Evolutionary conservation across 345 rosid species (phyloP), one percentile per base, ranked within the genome.

Genomic region (Excoecaria agallocha): DNA sequence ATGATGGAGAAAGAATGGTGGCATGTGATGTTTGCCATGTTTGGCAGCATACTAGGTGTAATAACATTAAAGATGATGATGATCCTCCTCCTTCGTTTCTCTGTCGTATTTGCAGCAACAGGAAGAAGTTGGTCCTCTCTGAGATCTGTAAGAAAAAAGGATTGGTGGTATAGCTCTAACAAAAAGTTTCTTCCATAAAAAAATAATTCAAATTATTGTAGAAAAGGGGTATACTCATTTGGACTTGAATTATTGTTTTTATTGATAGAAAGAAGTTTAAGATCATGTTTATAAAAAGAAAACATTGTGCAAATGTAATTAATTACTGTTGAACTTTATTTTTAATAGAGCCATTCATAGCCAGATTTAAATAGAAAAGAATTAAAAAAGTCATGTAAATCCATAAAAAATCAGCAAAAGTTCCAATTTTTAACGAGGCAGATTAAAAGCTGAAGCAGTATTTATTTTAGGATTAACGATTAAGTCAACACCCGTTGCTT

Each of bases 1-100:
- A 88, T 43, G 87, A 90, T 71, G 90, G 92, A 70, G 92, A 90
- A 81, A 84, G 85, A 75, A 88, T 90, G 94, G 85, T 88, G 54
- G 86, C 82, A 6, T 87, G 94, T 76, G 89, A 90, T 80, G 81
- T 5, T 65, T 88, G 94, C 75, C 83, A 76, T 50, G 87, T 83
- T 56, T 85, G 94, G 90, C 85, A 87, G 46, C 92, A 90, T 70
- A 85, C 89, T 0, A 41, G 76, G 24, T 88, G 94, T 80, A 82
- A 76, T 73, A 69, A 77, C 67, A 84, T 88, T 22, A 71, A 73
- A 65, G 89, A 89, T 19, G 79, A 81, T 19, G 78, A 78, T 63
- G 76, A 15, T 49, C 82, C 74, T 48, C 87, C 88, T 12, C 20
- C 65, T 9, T 76, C 74, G 54, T 89, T 88, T 77, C 71, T 78